Conservation (phyloP, 306 rosid genomes). For the Dryas octopetala region DNA sequence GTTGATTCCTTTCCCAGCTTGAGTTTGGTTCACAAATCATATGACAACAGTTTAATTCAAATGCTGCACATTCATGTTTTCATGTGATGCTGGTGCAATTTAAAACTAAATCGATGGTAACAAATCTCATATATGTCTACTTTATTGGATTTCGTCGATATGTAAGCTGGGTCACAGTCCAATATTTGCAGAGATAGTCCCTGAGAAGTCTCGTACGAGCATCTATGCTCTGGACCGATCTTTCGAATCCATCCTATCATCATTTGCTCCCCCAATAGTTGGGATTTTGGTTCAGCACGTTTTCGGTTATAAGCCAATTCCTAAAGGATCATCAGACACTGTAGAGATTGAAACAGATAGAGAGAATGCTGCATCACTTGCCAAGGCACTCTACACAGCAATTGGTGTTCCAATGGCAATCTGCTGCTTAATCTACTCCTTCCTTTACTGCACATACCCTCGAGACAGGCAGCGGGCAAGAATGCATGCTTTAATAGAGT, state of each 20-base stretch:
- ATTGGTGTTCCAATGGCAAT: slow-evolving; percentile 62
- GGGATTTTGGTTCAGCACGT: slow-evolving; percentile 73
- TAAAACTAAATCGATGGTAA: neutral
- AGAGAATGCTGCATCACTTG: slow-evolving; percentile 71
- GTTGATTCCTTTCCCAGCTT: too few relatives aligned
- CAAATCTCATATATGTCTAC: neutral
- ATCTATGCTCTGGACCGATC: slow-evolving; percentile 76
- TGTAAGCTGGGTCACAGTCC: slow-evolving; percentile 55
- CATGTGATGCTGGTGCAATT: neutral
- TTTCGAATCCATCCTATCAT: slow-evolving; percentile 60
- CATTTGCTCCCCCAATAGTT: slow-evolving; percentile 79
- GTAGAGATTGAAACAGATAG: slow-evolving; percentile 56
- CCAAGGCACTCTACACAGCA: slow-evolving; percentile 71
- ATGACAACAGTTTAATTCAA: neutral
- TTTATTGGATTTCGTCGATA: slow-evolving; percentile 9
- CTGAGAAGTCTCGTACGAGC: slow-evolving; percentile 70
- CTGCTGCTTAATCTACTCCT: slow-evolving; percentile 60
- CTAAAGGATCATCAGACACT: slow-evolving; percentile 52
- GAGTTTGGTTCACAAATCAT: neutral
- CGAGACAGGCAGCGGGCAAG: slow-evolving; percentile 76
- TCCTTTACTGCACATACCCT: slow-evolving; percentile 73
- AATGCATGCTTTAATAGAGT: slow-evolving; percentile 56
- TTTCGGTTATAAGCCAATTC: slow-evolving; percentile 60
- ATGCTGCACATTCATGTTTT: neutral
- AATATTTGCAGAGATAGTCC: slow-evolving; percentile 93